Percentiles rank a stretch among this genome's conserved stretches.
Conservation (phyloP, 192 early-diverging fungal genomes). For the Phlyctochytrium arcticum region DNA sequence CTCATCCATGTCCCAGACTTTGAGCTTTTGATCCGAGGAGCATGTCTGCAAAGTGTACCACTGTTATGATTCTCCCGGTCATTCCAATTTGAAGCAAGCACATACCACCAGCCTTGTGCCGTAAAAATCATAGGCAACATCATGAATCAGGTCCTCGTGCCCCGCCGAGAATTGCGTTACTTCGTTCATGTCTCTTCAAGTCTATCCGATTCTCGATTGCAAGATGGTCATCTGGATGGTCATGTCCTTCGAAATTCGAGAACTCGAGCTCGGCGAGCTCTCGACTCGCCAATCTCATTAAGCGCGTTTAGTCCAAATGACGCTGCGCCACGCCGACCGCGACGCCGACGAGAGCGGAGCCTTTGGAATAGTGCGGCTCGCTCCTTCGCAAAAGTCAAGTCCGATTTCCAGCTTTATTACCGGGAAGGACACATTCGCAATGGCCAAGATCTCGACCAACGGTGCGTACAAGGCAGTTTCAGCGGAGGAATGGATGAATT, state of each 20-base stretch:
- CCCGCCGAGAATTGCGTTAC: conserved; percentile 54
- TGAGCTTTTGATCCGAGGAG: conserved; percentile 89
- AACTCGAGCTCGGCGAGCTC: too few relatives aligned
- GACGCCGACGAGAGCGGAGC: background rate
- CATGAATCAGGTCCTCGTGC: conserved; percentile 94
- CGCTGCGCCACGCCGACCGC: background rate
- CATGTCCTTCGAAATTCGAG: background rate
- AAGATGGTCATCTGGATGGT: too few relatives aligned
- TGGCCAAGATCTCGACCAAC: conserved; percentile 20
- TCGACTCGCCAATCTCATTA: too few relatives aligned
- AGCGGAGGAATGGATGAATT: background rate
- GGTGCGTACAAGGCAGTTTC: conserved; percentile 1
- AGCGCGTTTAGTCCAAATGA: too few relatives aligned
- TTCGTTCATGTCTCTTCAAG: background rate
- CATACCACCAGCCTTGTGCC: conserved; percentile 74
- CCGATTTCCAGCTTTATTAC: background rate
- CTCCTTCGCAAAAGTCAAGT: background rate
- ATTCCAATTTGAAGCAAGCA: background rate
- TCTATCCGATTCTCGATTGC: too few relatives aligned
- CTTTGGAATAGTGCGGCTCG: background rate
- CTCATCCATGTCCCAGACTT: conserved; percentile 86
- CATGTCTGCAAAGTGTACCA: conserved; percentile 51
- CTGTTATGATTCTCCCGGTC: background rate
- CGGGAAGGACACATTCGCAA: conserved; percentile 2
- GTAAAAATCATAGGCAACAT: conserved; percentile 88